Evolutionary conservation across 805 yeast species (phyloP).

Genomic region (Yarrowia osloensis): DNA sequence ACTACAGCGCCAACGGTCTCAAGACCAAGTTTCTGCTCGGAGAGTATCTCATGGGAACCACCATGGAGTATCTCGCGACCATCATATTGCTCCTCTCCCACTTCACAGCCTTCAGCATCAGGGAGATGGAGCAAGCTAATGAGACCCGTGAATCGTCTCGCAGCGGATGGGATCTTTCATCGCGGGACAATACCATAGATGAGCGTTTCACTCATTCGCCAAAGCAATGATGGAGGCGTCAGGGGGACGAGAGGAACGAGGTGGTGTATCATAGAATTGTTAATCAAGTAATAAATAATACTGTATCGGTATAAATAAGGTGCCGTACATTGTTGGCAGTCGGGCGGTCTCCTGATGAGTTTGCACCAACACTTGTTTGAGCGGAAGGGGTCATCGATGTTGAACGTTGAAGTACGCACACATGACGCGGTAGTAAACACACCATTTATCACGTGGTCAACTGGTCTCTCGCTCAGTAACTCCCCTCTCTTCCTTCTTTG

Average conservation of each 20-base stretch:
- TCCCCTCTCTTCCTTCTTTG: background rate
- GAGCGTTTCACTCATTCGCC: background rate
- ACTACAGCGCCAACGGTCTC: background rate
- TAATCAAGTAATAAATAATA: background rate
- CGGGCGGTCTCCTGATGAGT: too few relatives aligned
- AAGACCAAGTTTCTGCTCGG: background rate
- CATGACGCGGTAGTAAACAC: background rate
- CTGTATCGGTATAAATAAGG: background rate
- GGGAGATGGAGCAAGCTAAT: background rate
- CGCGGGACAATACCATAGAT: background rate
- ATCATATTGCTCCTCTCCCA: background rate
- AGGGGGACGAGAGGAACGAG: background rate
- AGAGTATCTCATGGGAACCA: conserved; percentile 17
- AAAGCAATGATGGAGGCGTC: background rate
- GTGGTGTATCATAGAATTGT: background rate
- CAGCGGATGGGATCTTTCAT: background rate
- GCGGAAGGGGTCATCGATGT: too few relatives aligned
- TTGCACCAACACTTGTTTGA: too few relatives aligned
- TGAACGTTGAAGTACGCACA: background rate
- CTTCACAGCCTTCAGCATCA: background rate
- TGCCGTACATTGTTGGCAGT: background rate
- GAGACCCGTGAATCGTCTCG: background rate
- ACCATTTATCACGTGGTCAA: background rate
- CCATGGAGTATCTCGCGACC: conserved; percentile 21
- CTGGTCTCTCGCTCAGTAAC: background rate